Conservation (phyloP, 306 rosid species). For the Dryas octopetala region DNA sequence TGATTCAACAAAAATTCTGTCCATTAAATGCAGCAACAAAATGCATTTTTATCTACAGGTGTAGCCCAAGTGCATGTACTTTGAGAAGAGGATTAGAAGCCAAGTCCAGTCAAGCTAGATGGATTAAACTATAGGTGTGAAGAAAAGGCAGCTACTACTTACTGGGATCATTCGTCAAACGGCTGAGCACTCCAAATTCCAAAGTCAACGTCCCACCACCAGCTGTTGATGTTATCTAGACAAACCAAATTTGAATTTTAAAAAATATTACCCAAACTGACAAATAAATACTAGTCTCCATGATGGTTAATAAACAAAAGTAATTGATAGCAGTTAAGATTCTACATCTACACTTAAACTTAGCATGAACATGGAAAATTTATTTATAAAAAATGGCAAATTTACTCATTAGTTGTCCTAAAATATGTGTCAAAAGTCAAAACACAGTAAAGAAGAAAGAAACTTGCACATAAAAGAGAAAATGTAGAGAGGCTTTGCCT, state of each 20-base stretch:
- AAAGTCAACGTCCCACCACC: slow-evolving; percentile 98
- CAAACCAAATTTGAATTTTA: slow-evolving; percentile 14
- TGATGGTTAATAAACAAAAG: slow-evolving; percentile 4
- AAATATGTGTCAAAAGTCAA: too few relatives aligned
- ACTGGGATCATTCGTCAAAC: slow-evolving; percentile 88
- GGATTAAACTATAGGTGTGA: neutral
- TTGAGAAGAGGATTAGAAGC: slow-evolving; percentile 11
- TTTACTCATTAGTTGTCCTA: neutral
- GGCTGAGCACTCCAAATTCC: slow-evolving; percentile 96
- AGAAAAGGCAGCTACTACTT: slow-evolving; percentile 35
- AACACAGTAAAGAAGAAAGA: neutral
- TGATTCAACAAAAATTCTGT: neutral
- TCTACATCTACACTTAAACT: slow-evolving; percentile 4
- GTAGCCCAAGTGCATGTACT: slow-evolving; percentile 11
- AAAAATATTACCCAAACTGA: slow-evolving; percentile 23
- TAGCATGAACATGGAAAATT: neutral
- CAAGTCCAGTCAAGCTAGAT: neutral
- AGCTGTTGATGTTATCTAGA: slow-evolving; percentile 96
- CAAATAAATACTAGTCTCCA: slow-evolving; percentile 7
- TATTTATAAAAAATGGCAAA: neutral
- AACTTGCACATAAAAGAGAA: slow-evolving; percentile 35
- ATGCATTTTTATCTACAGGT: neutral
- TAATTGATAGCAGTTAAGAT: neutral
- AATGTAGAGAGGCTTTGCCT: slow-evolving; percentile 53
- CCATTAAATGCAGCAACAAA: neutral